These are phyloP conservation scores for Suhomyces xylopsoci DNA, from an alignment of 805 yeast species.

Conservation along the genomic window DNA sequence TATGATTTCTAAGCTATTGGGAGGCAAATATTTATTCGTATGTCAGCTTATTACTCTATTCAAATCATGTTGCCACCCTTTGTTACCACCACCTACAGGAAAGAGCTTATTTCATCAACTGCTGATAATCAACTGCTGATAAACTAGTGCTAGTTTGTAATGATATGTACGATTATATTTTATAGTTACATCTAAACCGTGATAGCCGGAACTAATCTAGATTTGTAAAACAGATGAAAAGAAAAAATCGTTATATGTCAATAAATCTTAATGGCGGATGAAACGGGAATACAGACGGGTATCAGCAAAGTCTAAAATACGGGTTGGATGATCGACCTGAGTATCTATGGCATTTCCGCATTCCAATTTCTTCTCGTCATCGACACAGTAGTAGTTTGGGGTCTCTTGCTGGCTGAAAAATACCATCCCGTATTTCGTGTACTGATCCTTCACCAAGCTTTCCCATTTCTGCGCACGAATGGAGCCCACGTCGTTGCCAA, in stretches of 20 bases:
- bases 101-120: too few relatives aligned
- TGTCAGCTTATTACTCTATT: too few relatives aligned
- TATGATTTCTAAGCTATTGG: background rate
- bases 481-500: background rate
- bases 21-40: background rate
- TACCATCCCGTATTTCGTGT: background rate
- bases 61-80: too few relatives aligned
- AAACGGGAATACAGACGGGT: background rate
- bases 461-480: background rate
- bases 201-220: too few relatives aligned
- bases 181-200: too few relatives aligned
- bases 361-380: background rate
- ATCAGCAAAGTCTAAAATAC: background rate
- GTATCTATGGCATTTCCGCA: constrained; percentile 9
- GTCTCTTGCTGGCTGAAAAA: background rate
- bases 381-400: constrained; percentile 11
- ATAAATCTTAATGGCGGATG: background rate
- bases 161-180: too few relatives aligned
- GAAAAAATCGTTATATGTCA: background rate
- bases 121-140: too few relatives aligned
- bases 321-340: constrained; percentile 2
- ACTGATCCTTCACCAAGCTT: background rate
- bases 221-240: too few relatives aligned
- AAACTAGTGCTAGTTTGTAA: too few relatives aligned
- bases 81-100: too few relatives aligned